A percentile compares a stretch with the other conserved stretches of the same genome.
Conservation (phyloP, 2,329 filamentous ascomycete genomes). For the Xylaria sp. region DNA sequence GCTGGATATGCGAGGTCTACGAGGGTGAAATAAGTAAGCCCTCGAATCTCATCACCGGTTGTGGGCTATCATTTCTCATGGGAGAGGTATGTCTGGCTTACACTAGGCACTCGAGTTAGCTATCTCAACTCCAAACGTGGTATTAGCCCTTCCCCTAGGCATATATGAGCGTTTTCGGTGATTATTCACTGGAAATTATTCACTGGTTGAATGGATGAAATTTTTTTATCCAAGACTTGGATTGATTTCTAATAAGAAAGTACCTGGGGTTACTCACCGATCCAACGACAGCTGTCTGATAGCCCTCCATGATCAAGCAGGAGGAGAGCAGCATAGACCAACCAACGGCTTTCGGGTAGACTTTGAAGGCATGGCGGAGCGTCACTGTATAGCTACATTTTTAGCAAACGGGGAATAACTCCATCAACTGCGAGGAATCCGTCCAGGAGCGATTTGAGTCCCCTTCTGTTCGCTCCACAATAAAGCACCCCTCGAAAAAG, state of each 20-base stretch:
- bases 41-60: not conserved
- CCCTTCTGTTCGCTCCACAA: not conserved
- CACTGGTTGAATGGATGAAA: too few species aligned
- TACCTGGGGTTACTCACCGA: constrained; percentile 18
- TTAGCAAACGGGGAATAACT: not conserved
- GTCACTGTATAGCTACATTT: constrained; percentile 34
- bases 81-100: constrained; percentile 20
- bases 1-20: constrained; percentile 48
- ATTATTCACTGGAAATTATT: too few species aligned
- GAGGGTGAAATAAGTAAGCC: constrained; percentile 1
- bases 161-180: not conserved
- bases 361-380: constrained; percentile 46
- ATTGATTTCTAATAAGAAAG: too few species aligned
- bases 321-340: constrained; percentile 51
- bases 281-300: constrained; percentile 39
- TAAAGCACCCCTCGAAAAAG: not conserved
- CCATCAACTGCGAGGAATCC: not conserved
- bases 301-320: constrained; percentile 47
- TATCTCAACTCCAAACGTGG: not conserved
- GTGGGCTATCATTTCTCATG: not conserved
- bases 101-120: constrained; percentile 16
- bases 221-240: too few species aligned
- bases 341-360: constrained; percentile 51
- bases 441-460: not conserved
- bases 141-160: not conserved